phyloP scores from a whole-genome alignment of 2,329 filamentous ascomycete species.

The Colletotrichum musae region DNA sequence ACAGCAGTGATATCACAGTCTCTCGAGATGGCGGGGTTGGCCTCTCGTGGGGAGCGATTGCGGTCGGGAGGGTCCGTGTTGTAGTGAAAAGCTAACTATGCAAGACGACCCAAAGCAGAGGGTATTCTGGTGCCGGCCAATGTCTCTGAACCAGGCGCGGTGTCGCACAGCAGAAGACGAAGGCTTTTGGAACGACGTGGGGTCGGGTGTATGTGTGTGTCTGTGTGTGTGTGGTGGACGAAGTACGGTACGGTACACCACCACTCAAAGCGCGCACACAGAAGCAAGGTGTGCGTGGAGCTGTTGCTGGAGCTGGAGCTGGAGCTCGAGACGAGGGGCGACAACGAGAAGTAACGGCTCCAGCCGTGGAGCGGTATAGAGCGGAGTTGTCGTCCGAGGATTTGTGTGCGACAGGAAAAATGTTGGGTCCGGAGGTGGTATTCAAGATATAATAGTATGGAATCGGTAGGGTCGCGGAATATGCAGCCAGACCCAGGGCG shows the following conservation, averaged over 20 bases:
- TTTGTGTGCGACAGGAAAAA: slow-evolving; percentile 24
- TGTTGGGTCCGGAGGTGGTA: slow-evolving; percentile 31
- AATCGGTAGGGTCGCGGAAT: slow-evolving; percentile 26
- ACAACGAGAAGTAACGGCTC: slow-evolving; percentile 29
- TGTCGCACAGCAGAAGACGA: slow-evolving; percentile 30
- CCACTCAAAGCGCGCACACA: slow-evolving; percentile 23
- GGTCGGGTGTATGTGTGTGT: slow-evolving; percentile 25
- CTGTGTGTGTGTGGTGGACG: slow-evolving; percentile 22
- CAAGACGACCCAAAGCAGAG: slow-evolving; percentile 7
- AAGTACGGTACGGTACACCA: slow-evolving; percentile 28
- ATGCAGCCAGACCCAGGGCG: slow-evolving; percentile 40
- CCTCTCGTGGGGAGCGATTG: slow-evolving; percentile 3
- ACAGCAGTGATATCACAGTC: slow-evolving; percentile 28
- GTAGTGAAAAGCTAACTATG: slow-evolving; percentile 31
- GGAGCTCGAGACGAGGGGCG: slow-evolving; percentile 31
- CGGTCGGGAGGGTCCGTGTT: slow-evolving; percentile 1
- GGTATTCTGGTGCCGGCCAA: slow-evolving; percentile 6
- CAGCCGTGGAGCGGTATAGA: slow-evolving; percentile 35
- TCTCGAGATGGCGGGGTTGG: slow-evolving; percentile 25
- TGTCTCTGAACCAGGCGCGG: slow-evolving; percentile 12
- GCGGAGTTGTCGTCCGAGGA: slow-evolving; percentile 30
- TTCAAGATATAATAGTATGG: slow-evolving; percentile 37
- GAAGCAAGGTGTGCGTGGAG: slow-evolving; percentile 28
- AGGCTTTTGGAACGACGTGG: slow-evolving; percentile 18
- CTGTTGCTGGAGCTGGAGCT: not conserved